These are phyloP conservation scores for Sarcocystis neurona DNA, from an alignment of 169 alveolate genomes.

Conservation along the genomic window DNA sequence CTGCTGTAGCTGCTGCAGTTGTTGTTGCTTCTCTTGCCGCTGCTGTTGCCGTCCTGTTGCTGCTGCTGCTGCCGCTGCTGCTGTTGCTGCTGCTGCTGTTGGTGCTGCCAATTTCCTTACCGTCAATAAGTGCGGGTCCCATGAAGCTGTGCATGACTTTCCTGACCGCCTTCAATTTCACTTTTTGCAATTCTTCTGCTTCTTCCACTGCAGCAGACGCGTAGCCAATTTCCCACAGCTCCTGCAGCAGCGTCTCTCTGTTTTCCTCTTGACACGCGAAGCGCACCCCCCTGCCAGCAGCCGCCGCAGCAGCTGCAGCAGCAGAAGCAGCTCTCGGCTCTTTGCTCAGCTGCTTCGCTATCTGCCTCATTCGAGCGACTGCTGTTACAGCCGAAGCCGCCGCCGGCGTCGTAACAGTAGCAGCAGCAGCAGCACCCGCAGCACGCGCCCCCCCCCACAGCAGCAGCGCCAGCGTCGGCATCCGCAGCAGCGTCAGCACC, in stretches of 20 bases:
- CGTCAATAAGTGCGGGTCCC: slow-evolving; percentile 12
- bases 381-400: background rate
- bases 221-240: background rate
- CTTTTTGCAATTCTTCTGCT: background rate
- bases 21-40: too few species aligned
- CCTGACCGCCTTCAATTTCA: background rate
- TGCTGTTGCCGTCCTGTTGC: too few species aligned
- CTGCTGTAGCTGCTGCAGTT: too few species aligned
- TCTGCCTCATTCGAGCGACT: background rate
- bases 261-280: background rate
- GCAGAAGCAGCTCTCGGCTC: background rate
- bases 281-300: background rate
- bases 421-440: background rate
- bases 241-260: background rate
- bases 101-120: background rate
- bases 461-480: too few species aligned
- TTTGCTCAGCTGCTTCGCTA: background rate
- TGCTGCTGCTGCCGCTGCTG: too few species aligned
- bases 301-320: background rate
- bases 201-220: too few species aligned
- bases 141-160: background rate
- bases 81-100: too few species aligned
- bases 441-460: background rate
- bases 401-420: background rate
- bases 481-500: too few species aligned